phyloP scores from a whole-genome alignment of 2,329 filamentous ascomycete genomes.

The Metarhizium brunneum region DNA sequence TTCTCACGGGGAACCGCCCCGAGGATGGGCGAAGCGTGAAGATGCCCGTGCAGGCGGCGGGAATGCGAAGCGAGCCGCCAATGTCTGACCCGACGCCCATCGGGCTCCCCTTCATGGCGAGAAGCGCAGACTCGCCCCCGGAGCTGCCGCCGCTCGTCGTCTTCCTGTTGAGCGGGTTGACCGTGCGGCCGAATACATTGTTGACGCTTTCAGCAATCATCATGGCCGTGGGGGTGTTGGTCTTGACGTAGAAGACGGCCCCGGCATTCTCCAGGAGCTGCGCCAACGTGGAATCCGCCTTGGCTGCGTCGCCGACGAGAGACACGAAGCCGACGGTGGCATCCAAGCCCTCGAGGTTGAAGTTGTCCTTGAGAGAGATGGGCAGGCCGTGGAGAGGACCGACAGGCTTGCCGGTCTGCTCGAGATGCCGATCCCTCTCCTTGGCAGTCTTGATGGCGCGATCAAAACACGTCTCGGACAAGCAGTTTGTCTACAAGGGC shows the following conservation, averaged over 20 bases:
- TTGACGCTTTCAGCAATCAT: constrained; percentile 62
- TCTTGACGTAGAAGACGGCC: constrained; percentile 48
- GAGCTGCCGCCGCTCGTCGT: constrained; percentile 57
- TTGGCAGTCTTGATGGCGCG: constrained; percentile 39
- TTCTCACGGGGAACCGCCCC: constrained; percentile 49
- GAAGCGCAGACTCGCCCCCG: constrained; percentile 57
- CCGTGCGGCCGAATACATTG: constrained; percentile 52
- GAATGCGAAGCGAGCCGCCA: constrained; percentile 43
- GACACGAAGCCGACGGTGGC: constrained; percentile 55
- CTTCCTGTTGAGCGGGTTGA: constrained; percentile 50
- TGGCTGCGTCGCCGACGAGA: constrained; percentile 48
- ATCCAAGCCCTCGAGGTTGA: constrained; percentile 52
- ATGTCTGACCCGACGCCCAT: constrained; percentile 59
- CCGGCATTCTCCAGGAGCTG: constrained; percentile 35
- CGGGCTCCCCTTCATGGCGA: constrained; percentile 47
- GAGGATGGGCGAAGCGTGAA: constrained; percentile 47
- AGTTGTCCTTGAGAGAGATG: constrained; percentile 62
- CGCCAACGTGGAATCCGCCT: constrained; percentile 29
- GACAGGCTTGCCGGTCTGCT: constrained; percentile 32
- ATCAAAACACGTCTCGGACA: constrained; percentile 46
- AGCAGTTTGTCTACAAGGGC: constrained; percentile 32
- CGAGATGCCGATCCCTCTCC: constrained; percentile 39
- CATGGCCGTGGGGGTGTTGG: constrained; percentile 52
- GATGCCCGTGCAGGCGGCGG: constrained; percentile 47
- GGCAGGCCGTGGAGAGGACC: constrained; percentile 60